Percentiles rank a stretch among this genome's conserved stretches.
Evolutionary conservation across 768 basidiomycete genomes (phyloP).

Genomic region (Exidia glandulosa): DNA sequence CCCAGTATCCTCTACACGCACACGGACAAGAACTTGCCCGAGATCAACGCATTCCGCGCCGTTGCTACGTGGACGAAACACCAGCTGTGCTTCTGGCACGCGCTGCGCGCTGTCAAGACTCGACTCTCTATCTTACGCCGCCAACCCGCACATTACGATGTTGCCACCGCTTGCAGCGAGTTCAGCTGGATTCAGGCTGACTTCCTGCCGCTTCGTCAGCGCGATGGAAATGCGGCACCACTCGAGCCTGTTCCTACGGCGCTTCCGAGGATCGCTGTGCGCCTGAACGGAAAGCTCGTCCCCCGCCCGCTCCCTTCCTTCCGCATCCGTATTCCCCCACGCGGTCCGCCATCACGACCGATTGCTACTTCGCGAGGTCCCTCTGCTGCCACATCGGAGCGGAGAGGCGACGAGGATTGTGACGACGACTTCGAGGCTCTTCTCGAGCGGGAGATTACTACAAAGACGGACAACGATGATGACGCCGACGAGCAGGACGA

Average conservation of each 20-base stretch:
- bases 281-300: conserved; percentile 8
- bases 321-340: background rate
- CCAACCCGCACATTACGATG: conserved; percentile 19
- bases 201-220: conserved; percentile 14
- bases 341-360: background rate
- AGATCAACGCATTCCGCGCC: conserved; percentile 22
- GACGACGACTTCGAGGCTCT: background rate
- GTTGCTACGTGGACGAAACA: conserved; percentile 23
- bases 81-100: conserved; percentile 30
- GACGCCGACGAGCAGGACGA: conserved; percentile 9
- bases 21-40: conserved; percentile 24
- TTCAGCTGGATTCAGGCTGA: conserved; percentile 17
- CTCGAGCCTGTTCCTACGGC: background rate
- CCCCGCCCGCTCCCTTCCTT: background rate
- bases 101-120: conserved; percentile 18
- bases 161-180: conserved; percentile 12
- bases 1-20: conserved; percentile 15
- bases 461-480: background rate
- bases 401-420: background rate
- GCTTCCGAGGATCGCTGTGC: conserved; percentile 2
- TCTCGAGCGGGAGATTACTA: background rate
- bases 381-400: background rate
- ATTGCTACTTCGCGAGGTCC: background rate
- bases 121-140: conserved; percentile 17
- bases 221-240: background rate